Evolutionary conservation across 108 stramenopile genomes (phyloP).

Genomic region (Ochromonas danica): DNA sequence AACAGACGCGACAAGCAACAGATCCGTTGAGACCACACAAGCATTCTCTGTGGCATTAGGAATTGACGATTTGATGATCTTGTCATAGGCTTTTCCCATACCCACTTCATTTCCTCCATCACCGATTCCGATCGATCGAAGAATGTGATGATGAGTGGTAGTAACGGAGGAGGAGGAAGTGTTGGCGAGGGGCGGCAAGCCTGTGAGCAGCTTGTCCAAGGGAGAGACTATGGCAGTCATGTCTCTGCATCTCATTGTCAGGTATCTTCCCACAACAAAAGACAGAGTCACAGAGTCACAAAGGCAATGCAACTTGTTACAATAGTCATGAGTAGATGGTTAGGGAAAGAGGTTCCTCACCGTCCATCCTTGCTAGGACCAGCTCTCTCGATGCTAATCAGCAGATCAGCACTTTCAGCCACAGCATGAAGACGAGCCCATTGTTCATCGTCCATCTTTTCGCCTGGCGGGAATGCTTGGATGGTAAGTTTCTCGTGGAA

Average conservation of each 20-base stretch:
- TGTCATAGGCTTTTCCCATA: slow-evolving; percentile 75
- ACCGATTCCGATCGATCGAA: slow-evolving; percentile 60
- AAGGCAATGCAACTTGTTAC: too few species aligned
- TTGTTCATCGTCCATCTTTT: too few species aligned
- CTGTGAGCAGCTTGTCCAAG: slow-evolving; percentile 58
- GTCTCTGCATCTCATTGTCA: slow-evolving; percentile 74
- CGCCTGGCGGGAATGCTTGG: too few species aligned
- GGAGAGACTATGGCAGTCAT: slow-evolving; percentile 75
- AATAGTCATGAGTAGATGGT: too few species aligned
- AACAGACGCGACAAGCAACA: slow-evolving; percentile 71
- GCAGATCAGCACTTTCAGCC: slow-evolving; percentile 46
- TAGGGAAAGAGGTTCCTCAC: too few species aligned
- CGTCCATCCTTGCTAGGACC: slow-evolving; percentile 70
- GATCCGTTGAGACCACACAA: slow-evolving; percentile 62
- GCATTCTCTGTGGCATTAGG: slow-evolving; percentile 65
- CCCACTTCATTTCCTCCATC: slow-evolving; percentile 79
- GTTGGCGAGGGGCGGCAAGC: slow-evolving; percentile 39
- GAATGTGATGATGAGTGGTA: too few species aligned
- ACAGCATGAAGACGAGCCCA: slow-evolving; percentile 55
- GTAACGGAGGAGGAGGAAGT: too few species aligned
- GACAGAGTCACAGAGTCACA: too few species aligned
- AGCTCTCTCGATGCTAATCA: slow-evolving; percentile 72
- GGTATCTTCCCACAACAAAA: too few species aligned
- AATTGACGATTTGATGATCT: slow-evolving; percentile 56
- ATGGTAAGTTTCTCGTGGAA: too few species aligned